A percentile compares a stretch with the other conserved stretches of the same genome.
These are phyloP conservation scores for Aspergillus cavernicola DNA, from an alignment of 495 filamentous ascomycete species.

Conservation along the genomic window DNA sequence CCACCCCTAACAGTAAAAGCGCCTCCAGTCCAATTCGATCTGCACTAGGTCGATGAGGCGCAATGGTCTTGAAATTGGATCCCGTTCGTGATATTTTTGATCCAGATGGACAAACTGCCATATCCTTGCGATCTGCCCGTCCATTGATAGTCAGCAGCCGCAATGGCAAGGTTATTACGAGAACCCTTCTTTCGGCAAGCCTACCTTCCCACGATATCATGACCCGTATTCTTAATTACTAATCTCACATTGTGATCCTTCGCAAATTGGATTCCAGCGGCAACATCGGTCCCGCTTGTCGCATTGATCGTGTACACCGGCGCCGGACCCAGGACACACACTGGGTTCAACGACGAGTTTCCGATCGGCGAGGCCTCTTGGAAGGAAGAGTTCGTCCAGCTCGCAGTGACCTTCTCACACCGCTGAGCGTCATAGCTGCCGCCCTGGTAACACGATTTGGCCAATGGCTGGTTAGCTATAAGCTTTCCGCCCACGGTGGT, in stretches of 20 bases:
- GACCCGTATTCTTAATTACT: slow-evolving; percentile 57
- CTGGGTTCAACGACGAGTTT: no score
- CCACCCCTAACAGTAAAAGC: slow-evolving; percentile 36
- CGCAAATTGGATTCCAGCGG: slow-evolving; percentile 42
- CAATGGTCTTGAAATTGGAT: slow-evolving; percentile 28
- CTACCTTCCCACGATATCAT: slow-evolving; percentile 32
- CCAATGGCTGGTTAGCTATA: slow-evolving; percentile 48
- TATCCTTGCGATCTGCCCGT: slow-evolving; percentile 32
- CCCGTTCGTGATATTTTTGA: slow-evolving; percentile 27
- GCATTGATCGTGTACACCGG: slow-evolving; percentile 31
- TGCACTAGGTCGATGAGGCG: no score
- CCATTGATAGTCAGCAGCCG: no score
- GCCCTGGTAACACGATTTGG: slow-evolving; percentile 51
- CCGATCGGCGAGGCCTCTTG: not conserved
- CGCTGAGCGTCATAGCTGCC: slow-evolving; percentile 20
- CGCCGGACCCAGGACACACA: slow-evolving; percentile 16
- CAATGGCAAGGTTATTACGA: no score
- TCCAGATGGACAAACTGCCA: slow-evolving; percentile 33
- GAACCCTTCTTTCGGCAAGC: no score
- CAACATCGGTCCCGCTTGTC: slow-evolving; percentile 21
- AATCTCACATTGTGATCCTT: slow-evolving; percentile 51
- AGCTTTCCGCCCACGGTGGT: slow-evolving; percentile 46
- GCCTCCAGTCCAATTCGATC: slow-evolving; percentile 24
- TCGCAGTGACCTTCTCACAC: slow-evolving; percentile 24
- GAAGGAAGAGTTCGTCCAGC: slow-evolving; percentile 24